Evolutionary conservation across 257 asterid genomes (phyloP), one percentile per base, ranked within the genome.

Genomic region (Ilex asprella): DNA sequence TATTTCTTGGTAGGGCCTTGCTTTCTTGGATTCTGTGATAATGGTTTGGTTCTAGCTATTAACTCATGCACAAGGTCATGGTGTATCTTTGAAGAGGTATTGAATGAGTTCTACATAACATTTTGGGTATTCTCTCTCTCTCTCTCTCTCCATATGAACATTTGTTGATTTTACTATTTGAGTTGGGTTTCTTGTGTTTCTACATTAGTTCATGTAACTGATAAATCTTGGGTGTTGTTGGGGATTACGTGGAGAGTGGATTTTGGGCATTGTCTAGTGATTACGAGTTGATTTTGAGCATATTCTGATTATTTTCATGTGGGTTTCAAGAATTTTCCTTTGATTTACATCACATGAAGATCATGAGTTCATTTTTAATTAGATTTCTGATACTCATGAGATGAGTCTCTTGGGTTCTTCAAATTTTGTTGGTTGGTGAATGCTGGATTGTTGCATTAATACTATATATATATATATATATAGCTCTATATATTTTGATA

Each of bases 181-280:
- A 65, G 72, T 75, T 68, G 70, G 69, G 50, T 63, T 68, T 66
- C 67, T 63, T 65, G 67, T 67, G 67, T 64, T 75, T 72, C 66
- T 73, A 32, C 65, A 50, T 57, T 58, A 30, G 54, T 68, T 56
- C 55, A 21, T 72, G 67, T 51, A 61, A 57, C 29, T 41, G 61
- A 47, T 30, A 58, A 75, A 39, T 67, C 75, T 79, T 78, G 84
- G 82, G 71, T 69, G 69, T 67, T 73, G 84, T 67, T 75, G 68
- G 74, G 60, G 64, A 76, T 75, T 67, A 78, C 86, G 76, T 65
- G 82, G 84, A 67, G 85, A 81, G 95, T 75, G 79, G 77, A 84
- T 67, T 81, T 65, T 76, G 95, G 96, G 83, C 10, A 4, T 49
- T 49, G 54, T 78, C 75, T 76, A 69, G 75, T 10, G 47, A 10